Conservation (phyloP, 2,329 filamentous ascomycete genomes). For the Drechslerella dactyloides region DNA sequence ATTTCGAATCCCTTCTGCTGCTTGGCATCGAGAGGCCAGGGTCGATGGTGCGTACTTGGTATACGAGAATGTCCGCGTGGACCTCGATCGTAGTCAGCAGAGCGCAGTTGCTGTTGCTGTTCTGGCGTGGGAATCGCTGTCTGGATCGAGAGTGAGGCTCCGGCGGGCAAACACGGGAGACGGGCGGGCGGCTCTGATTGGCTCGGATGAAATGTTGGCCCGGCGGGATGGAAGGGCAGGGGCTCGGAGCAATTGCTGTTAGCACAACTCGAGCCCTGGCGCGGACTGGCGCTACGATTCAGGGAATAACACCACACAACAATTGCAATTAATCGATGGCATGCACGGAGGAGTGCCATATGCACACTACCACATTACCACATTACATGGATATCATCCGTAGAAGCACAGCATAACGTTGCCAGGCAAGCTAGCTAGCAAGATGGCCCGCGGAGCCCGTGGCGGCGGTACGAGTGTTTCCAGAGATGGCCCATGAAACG, state of each 20-base stretch:
- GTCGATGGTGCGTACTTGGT: too few relatives aligned
- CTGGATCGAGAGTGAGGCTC: not conserved
- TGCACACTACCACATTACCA: too few relatives aligned
- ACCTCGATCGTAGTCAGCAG: too few relatives aligned
- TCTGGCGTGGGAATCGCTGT: too few relatives aligned
- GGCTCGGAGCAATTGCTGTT: conserved; percentile 30
- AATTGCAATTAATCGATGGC: too few relatives aligned
- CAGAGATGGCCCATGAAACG: too few relatives aligned
- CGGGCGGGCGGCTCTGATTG: conserved; percentile 1
- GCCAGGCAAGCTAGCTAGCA: too few relatives aligned
- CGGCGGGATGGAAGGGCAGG: conserved; percentile 18
- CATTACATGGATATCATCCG: conserved; percentile 10
- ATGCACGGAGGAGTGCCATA: conserved; percentile 16
- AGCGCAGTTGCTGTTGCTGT: too few relatives aligned
- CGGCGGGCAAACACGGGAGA: not conserved
- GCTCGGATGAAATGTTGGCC: conserved; percentile 47
- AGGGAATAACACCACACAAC: too few relatives aligned
- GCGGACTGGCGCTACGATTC: conserved; percentile 7
- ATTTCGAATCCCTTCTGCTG: not conserved
- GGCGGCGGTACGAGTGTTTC: too few relatives aligned
- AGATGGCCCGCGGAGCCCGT: too few relatives aligned
- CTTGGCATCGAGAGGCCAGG: not conserved
- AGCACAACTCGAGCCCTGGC: conserved; percentile 19
- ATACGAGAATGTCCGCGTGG: too few relatives aligned
- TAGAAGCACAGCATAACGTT: conserved; percentile 7